A percentile compares a stretch with the other conserved stretches of the same genome.
Evolutionary conservation across 75 land plant species (phyloP).

Genomic region (Pinus albicaulis): DNA sequence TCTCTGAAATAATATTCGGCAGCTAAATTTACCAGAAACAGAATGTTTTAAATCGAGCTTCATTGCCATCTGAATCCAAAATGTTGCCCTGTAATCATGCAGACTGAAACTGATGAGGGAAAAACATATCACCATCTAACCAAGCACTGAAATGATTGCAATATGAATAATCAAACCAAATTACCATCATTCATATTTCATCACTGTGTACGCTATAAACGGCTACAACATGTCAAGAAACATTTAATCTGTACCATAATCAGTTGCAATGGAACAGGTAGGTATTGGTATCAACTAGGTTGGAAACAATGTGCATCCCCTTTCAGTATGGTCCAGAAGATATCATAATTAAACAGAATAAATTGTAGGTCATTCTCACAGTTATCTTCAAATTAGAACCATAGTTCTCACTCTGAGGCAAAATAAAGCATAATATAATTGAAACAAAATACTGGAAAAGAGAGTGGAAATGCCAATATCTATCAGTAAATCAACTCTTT

Average conservation of each 20-base stretch:
- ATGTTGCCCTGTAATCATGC: constrained; percentile 11
- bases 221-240: background rate
- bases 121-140: background rate
- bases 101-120: background rate
- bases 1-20: too few species aligned
- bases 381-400: background rate
- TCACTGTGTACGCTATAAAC: background rate
- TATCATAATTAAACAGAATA: too few species aligned
- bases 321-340: too few species aligned
- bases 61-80: background rate
- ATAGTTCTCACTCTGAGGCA: background rate
- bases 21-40: constrained; percentile 7
- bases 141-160: background rate
- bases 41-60: constrained; percentile 2
- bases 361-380: background rate
- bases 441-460: too few species aligned
- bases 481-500: too few species aligned
- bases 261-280: background rate
- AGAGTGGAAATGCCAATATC: too few species aligned
- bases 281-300: background rate
- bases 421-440: background rate
- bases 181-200: background rate
- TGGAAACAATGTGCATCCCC: background rate
- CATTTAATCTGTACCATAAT: background rate
- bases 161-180: background rate